Evolutionary conservation across 2,329 filamentous ascomycete genomes (phyloP).

Genomic region (Graphilbum ipis-grandicollis): DNA sequence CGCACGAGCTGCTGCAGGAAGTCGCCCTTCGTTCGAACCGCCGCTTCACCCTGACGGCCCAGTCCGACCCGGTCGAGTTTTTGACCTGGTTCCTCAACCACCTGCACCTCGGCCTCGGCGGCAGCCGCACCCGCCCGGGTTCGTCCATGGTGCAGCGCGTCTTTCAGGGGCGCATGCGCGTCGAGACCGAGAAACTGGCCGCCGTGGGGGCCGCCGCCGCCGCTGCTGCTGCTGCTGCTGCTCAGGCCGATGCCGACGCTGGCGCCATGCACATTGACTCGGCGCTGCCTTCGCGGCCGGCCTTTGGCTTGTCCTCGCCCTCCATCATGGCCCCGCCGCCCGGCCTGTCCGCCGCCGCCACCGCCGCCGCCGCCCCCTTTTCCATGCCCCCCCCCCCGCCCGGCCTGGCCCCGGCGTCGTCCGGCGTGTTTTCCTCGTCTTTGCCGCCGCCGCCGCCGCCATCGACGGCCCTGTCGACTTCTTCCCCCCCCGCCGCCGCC

Average conservation of each 20-base stretch:
- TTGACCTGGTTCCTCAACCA: constrained; percentile 96
- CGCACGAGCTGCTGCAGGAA: constrained; percentile 91
- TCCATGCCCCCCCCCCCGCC: too few species aligned
- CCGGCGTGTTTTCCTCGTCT: neutral
- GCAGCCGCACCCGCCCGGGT: constrained; percentile 69
- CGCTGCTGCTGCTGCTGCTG: neutral
- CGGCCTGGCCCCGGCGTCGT: too few species aligned
- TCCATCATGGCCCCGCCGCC: neutral
- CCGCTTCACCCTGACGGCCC: constrained; percentile 74
- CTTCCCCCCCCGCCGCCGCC: constrained; percentile 25
- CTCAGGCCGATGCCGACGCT: neutral
- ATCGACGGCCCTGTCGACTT: too few species aligned
- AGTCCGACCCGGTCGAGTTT: constrained; percentile 93
- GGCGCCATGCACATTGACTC: too few species aligned
- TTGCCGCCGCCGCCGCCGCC: neutral
- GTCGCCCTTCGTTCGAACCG: constrained; percentile 81
- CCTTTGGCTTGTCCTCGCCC: too few species aligned
- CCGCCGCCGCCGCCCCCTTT: constrained; percentile 3
- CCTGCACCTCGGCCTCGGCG: constrained; percentile 78
- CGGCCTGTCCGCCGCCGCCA: neutral
- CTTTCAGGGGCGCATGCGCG: constrained; percentile 82
- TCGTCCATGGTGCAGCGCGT: constrained; percentile 79
- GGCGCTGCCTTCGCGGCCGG: too few species aligned
- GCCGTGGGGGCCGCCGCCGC: constrained; percentile 7
- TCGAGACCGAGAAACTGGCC: constrained; percentile 57